Conservation (phyloP, 768 basidiomycete genomes). For the Termitomyces eurrhizus region DNA sequence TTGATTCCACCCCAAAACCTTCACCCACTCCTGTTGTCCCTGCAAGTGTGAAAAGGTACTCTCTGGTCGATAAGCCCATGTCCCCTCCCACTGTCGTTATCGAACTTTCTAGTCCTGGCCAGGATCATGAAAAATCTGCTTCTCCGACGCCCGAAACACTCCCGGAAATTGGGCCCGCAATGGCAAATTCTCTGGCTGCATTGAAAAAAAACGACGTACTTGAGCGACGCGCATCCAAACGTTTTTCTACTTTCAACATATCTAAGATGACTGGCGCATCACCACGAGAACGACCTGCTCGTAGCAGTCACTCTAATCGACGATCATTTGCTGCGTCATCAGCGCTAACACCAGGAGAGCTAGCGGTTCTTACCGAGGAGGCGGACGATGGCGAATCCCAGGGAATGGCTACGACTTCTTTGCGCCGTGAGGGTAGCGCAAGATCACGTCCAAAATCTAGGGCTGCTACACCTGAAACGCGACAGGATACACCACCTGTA, state of each 20-base stretch:
- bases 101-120: slow-evolving; percentile 44
- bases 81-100: slow-evolving; percentile 44
- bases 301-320: slow-evolving; percentile 49
- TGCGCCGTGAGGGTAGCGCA: slow-evolving; percentile 22
- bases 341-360: slow-evolving; percentile 63
- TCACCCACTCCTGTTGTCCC: slow-evolving; percentile 45
- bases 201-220: slow-evolving; percentile 83
- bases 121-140: slow-evolving; percentile 27
- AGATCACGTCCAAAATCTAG: slow-evolving; percentile 28
- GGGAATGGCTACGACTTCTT: slow-evolving; percentile 17
- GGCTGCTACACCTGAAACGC: slow-evolving; percentile 35
- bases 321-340: slow-evolving; percentile 63
- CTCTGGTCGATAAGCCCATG: slow-evolving; percentile 69
- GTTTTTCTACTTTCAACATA: slow-evolving; percentile 93
- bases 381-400: slow-evolving; percentile 58
- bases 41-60: slow-evolving; percentile 71
- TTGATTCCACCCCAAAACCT: slow-evolving; percentile 17
- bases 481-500: slow-evolving; percentile 33
- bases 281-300: slow-evolving; percentile 45
- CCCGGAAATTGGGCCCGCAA: slow-evolving; percentile 47
- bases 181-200: slow-evolving; percentile 82
- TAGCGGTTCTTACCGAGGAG: slow-evolving; percentile 65
- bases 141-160: slow-evolving; percentile 37
- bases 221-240: slow-evolving; percentile 90
- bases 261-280: slow-evolving; percentile 81